Evolutionary conservation across 2,329 filamentous ascomycete genomes (phyloP), one percentile per base, ranked within the genome.

Genomic region (Penicillium brevicompactum): DNA sequence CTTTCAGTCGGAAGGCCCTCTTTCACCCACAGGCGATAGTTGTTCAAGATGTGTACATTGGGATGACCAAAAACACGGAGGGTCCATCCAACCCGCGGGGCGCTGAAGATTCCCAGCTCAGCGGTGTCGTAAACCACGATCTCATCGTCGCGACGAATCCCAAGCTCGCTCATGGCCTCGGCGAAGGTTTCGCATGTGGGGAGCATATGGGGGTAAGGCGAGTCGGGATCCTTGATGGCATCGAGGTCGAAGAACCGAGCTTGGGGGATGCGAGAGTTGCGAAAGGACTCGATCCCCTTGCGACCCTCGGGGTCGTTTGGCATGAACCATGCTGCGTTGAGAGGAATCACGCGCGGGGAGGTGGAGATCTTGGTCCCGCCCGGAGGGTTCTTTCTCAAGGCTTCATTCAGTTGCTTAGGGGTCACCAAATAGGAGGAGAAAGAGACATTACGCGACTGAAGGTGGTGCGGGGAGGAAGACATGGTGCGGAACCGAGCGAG

Each of bases 231-330:
- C 68, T 94, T 91, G 70, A 96, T 84, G 67, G 87, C 91, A 76
- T 99, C 94, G 51, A 99, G 83, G 74, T 99, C 92, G 74, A 99
- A 99, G 84, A 97, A 99, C 31, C 92, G 89, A 1, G 94, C 89
- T 68, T 88, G 87, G 21, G 92, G 93, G 60, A 99, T 94, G 67
- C 91, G 90, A 70, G 87, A 85, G 70, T 91, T 84, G 63, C 87
- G 84, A 80, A 93, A 99, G 42, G 88, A 86, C 61, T 94, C 82
- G 64, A 89, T 85, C 51, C 94, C 94, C 47, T 85, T 90, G 58
- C 92, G 87, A 51, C 85, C 85, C 64, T 82, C 70, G 2, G 82
- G 80, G 62, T 96, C 93, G 74, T 96, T 97, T 60, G 94, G 94
- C 60, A 99, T 84, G 71, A 97, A 99, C 94, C 94, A 99, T 22